phyloP scores from a whole-genome alignment of 2,329 filamentous ascomycete genomes.

The Colletotrichum ledebouriae region DNA sequence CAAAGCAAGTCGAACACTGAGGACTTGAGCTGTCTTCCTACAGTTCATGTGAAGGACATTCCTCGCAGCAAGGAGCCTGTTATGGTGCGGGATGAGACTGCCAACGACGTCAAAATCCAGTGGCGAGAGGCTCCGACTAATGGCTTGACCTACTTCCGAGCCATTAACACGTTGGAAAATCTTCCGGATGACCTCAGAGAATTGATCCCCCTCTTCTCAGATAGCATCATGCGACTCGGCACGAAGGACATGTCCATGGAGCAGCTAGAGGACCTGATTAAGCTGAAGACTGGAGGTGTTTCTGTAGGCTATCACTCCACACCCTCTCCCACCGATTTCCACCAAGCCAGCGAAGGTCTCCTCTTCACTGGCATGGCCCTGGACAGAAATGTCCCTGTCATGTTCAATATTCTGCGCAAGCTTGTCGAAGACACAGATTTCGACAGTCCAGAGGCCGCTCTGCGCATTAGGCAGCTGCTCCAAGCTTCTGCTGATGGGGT shows the following conservation, averaged over 20 bases:
- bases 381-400: slow-evolving; percentile 88
- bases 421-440: slow-evolving; percentile 92
- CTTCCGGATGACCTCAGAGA: slow-evolving; percentile 87
- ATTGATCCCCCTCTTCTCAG: slow-evolving; percentile 90
- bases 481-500: slow-evolving; percentile 90
- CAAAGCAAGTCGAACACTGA: slow-evolving; percentile 88
- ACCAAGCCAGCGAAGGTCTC: slow-evolving; percentile 82
- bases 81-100: slow-evolving; percentile 72
- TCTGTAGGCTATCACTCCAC: slow-evolving; percentile 87
- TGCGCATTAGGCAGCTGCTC: slow-evolving; percentile 87
- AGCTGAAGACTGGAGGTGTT: slow-evolving; percentile 94
- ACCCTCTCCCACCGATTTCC: slow-evolving; percentile 80
- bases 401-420: slow-evolving; percentile 87
- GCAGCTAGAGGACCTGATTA: slow-evolving; percentile 94
- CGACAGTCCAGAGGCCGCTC: slow-evolving; percentile 82
- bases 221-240: slow-evolving; percentile 92
- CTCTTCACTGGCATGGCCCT: slow-evolving; percentile 88
- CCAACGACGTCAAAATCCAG: slow-evolving; percentile 79
- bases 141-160: slow-evolving; percentile 94
- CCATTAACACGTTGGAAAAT: slow-evolving; percentile 82
- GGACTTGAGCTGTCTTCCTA: slow-evolving; percentile 89
- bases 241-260: slow-evolving; percentile 92
- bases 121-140: slow-evolving; percentile 96
- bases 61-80: slow-evolving; percentile 78
- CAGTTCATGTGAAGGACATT: slow-evolving; percentile 90